These are phyloP conservation scores for Prasinococcaceae sp. DNA, from an alignment of 139 green algal genomes.

Conservation along the genomic window DNA sequence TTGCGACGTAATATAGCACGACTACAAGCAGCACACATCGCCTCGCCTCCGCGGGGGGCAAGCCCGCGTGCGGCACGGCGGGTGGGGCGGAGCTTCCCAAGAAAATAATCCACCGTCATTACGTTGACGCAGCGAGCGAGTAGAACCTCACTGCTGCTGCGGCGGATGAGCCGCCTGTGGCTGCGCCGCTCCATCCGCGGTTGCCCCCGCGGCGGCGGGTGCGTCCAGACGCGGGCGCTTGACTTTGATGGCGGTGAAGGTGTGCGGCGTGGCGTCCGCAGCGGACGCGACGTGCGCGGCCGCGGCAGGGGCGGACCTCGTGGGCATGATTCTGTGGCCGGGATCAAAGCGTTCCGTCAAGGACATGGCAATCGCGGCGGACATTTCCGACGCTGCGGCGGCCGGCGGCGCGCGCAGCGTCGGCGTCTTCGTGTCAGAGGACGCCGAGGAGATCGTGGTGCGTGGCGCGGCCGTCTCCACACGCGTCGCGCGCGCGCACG, in stretches of 20 bases:
- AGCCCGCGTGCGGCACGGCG: no score
- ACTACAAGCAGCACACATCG: no score
- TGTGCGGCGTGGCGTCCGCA: conserved; percentile 30
- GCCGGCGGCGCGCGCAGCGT: conserved; percentile 17
- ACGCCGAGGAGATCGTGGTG: conserved; percentile 17
- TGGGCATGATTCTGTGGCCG: conserved; percentile 38
- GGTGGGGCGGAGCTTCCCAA: no score
- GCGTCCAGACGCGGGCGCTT: no score
- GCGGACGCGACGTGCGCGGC: conserved; percentile 26
- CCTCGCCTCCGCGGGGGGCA: no score
- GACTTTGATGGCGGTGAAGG: conserved; percentile 21
- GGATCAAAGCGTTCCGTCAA: conserved; percentile 11
- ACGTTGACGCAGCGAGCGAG: no score
- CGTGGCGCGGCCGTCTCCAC: conserved; percentile 1
- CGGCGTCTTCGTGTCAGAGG: conserved; percentile 34
- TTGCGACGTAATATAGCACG: no score
- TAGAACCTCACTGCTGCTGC: no score
- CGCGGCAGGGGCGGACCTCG: conserved; percentile 20
- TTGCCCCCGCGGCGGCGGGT: no score
- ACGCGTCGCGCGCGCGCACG: conserved; percentile 12
- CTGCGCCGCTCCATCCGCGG: no score
- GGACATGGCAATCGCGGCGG: conserved; percentile 11
- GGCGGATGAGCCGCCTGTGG: no score
- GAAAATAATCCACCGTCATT: no score
- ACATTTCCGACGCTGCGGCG: conserved; percentile 21